Conservation (phyloP, 2,329 filamentous ascomycete genomes). For the Trematosphaeria pertusa region DNA sequence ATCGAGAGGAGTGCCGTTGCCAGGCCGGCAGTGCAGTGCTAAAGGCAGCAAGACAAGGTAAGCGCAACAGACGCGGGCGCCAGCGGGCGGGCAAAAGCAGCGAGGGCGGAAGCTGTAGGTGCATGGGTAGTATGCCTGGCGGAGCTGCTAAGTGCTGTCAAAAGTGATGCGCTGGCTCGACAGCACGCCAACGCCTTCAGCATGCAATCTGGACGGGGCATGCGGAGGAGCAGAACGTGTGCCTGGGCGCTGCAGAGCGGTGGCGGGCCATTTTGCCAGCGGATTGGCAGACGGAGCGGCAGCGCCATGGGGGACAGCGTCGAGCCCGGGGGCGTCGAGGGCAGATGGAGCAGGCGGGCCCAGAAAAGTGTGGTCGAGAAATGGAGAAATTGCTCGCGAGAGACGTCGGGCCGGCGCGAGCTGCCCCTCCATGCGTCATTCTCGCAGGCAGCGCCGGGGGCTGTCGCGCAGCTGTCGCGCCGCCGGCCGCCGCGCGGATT, state of each 20-base stretch:
- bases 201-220: slow-evolving; percentile 49
- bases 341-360: too few relatives aligned
- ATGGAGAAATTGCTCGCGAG: slow-evolving; percentile 30
- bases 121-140: slow-evolving; percentile 49
- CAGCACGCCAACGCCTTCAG: slow-evolving; percentile 47
- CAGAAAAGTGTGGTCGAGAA: slow-evolving; percentile 22
- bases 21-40: slow-evolving; percentile 33
- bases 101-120: slow-evolving; percentile 43
- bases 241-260: slow-evolving; percentile 37
- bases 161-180: slow-evolving; percentile 51
- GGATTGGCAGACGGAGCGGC: too few relatives aligned
- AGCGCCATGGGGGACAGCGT: too few relatives aligned
- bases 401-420: slow-evolving; percentile 33
- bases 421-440: slow-evolving; percentile 44
- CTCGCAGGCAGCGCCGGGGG: slow-evolving; percentile 22
- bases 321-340: too few relatives aligned
- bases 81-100: slow-evolving; percentile 42
- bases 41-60: slow-evolving; percentile 47
- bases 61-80: slow-evolving; percentile 48
- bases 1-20: slow-evolving; percentile 31
- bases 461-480: too few relatives aligned
- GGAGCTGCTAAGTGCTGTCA: slow-evolving; percentile 51
- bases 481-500: slow-evolving; percentile 21
- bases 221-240: slow-evolving; percentile 38
- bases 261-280: slow-evolving; percentile 25